These are phyloP conservation scores for Euphorbia pulcherrima DNA, from an alignment of 345 rosid species.

Conservation along the genomic window DNA sequence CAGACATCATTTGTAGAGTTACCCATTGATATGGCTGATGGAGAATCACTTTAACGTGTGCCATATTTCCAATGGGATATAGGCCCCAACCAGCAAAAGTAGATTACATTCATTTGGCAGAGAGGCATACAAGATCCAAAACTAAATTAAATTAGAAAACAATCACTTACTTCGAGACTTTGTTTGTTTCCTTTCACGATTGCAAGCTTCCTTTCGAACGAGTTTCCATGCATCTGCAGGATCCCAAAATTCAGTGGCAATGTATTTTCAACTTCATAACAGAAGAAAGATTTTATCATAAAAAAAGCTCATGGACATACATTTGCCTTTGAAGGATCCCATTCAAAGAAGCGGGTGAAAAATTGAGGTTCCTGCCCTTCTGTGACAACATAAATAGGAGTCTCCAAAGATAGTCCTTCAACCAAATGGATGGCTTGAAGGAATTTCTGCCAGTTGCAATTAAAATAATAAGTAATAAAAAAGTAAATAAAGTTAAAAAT, in stretches of 20 bases:
- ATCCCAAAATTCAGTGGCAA: constrained; percentile 3
- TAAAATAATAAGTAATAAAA: constrained; percentile 16
- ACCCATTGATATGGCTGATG: background rate
- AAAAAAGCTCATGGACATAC: constrained; percentile 37
- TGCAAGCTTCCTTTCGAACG: constrained; percentile 84
- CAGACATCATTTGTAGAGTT: background rate
- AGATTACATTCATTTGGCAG: background rate
- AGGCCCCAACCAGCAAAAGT: background rate
- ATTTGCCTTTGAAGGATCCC: constrained; percentile 67
- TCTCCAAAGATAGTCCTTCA: constrained; percentile 48
- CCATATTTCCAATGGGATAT: background rate
- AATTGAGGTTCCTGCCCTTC: constrained; percentile 79
- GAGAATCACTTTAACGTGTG: constrained; percentile 4
- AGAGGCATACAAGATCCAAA: background rate
- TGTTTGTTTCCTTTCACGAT: constrained; percentile 51
- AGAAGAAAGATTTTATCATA: background rate
- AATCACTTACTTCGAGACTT: constrained; percentile 41
- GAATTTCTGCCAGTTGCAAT: constrained; percentile 56
- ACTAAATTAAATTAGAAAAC: background rate
- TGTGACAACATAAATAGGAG: constrained; percentile 59
- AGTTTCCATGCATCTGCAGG: constrained; percentile 75
- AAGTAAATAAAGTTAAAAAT: constrained; percentile 4
- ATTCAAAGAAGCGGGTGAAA: constrained; percentile 70
- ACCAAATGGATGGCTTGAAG: constrained; percentile 48
- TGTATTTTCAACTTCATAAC: background rate